Percentiles rank a stretch among this genome's conserved stretches.
phyloP scores from a whole-genome alignment of 306 rosid species.

The Cotoneaster glaucophyllus region DNA sequence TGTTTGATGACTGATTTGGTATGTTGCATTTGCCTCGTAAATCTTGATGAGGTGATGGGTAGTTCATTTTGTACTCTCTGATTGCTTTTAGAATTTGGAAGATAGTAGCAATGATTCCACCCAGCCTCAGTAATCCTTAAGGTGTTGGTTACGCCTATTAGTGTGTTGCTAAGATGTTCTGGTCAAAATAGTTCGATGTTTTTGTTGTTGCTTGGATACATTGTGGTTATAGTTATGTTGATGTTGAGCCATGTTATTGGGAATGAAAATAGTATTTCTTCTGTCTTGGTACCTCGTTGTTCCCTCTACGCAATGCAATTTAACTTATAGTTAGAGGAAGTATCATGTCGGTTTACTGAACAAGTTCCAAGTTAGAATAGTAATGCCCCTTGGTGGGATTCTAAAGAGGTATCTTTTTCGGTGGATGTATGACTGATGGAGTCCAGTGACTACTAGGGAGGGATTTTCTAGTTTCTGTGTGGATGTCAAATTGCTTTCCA shows the following conservation, averaged over 20 bases:
- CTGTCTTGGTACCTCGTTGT: not conserved
- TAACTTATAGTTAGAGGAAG: not conserved
- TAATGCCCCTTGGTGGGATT: too few species aligned
- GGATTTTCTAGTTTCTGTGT: not conserved
- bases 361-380: not conserved
- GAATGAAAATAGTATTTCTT: not conserved
- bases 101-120: not conserved
- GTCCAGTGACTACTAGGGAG: not conserved
- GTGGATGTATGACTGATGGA: not conserved
- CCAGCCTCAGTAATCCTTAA: not conserved
- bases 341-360: not conserved
- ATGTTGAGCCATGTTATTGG: not conserved
- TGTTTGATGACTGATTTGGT: not conserved
- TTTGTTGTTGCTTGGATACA: not conserved
- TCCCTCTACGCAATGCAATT: not conserved
- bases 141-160: not conserved
- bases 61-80: not conserved
- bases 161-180: not conserved
- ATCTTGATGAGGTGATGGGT: not conserved
- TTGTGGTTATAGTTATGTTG: not conserved
- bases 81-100: not conserved
- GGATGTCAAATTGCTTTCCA: not conserved
- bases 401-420: not conserved
- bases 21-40: not conserved
- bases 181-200: not conserved